phyloP scores from a whole-genome alignment of 2,329 filamentous ascomycete genomes.

The Monosporascus sp. region DNA sequence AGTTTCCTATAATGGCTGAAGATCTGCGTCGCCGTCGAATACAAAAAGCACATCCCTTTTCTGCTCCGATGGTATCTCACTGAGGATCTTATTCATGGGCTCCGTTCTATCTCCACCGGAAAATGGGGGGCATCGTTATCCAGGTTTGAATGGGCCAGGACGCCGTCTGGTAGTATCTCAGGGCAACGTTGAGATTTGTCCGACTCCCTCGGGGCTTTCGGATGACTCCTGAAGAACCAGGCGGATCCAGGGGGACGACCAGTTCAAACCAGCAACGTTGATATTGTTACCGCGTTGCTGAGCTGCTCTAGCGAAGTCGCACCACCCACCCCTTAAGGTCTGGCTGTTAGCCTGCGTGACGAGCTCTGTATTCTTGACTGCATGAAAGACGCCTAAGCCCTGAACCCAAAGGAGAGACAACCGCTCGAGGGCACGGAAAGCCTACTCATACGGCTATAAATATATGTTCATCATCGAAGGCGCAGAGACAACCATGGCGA shows the following conservation, averaged over 20 bases:
- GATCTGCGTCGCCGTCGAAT: constrained; percentile 6
- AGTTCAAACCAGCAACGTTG: constrained; percentile 8
- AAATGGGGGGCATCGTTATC: constrained; percentile 4
- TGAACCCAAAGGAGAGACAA: constrained; percentile 7
- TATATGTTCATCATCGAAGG: too few relatives aligned
- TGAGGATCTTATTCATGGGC: neutral
- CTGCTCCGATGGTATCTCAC: neutral
- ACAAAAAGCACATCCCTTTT: constrained; percentile 4
- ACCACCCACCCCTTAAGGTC: constrained; percentile 8
- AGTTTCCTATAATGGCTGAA: constrained; percentile 5
- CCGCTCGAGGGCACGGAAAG: constrained; percentile 4
- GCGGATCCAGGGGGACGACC: constrained; percentile 7
- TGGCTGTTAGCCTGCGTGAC: constrained; percentile 4
- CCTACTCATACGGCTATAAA: too few relatives aligned
- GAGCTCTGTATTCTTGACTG: constrained; percentile 1
- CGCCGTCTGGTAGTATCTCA: constrained; percentile 5
- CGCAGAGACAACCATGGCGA: neutral
- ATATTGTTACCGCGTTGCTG: constrained; percentile 1
- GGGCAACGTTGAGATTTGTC: constrained; percentile 3
- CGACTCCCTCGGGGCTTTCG: constrained; percentile 1
- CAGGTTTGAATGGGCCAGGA: constrained; percentile 1
- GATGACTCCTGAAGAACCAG: constrained; percentile 6
- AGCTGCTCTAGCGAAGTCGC: constrained; percentile 5
- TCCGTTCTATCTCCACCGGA: constrained; percentile 6
- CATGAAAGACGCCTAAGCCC: constrained; percentile 8